Evolutionary conservation across 306 rosid genomes (phyloP).

Genomic region (Erythrophleum fordii): DNA sequence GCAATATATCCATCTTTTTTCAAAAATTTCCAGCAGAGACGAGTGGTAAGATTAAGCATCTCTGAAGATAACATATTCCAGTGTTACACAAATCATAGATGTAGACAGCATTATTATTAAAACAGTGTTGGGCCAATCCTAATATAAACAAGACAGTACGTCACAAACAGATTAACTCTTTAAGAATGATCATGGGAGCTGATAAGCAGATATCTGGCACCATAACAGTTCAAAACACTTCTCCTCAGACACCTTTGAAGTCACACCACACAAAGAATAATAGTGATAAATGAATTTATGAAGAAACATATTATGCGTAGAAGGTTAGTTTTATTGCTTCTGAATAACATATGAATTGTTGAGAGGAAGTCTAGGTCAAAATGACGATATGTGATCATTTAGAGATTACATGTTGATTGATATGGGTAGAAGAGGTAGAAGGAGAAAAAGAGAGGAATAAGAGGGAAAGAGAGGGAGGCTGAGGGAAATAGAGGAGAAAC

Average conservation of each 20-base stretch:
- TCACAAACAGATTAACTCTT: background rate
- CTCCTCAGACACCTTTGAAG: constrained; percentile 18
- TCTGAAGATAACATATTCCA: constrained; percentile 54
- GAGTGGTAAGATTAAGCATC: constrained; percentile 88
- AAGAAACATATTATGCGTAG: background rate
- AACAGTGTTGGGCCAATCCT: constrained; percentile 21
- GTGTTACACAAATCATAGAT: constrained; percentile 28
- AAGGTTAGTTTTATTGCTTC: constrained; percentile 4
- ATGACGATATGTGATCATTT: background rate
- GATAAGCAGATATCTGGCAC: constrained; percentile 11
- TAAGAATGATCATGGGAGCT: constrained; percentile 14
- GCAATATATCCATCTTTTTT: constrained; percentile 90
- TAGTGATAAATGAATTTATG: background rate
- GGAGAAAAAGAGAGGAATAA: too few relatives aligned
- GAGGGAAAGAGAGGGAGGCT: too few relatives aligned
- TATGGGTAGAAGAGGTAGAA: too few relatives aligned
- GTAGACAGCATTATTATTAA: constrained; percentile 12
- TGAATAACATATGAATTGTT: constrained; percentile 10
- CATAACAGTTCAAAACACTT: constrained; percentile 10
- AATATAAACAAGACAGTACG: constrained; percentile 30
- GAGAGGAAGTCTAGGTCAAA: constrained; percentile 14
- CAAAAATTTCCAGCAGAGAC: constrained; percentile 90
- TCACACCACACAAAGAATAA: constrained; percentile 15
- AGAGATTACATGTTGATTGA: background rate
- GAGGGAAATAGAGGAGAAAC: too few relatives aligned